Conservation (phyloP, 169 alveolate species). For the Plasmodium fragile region DNA sequence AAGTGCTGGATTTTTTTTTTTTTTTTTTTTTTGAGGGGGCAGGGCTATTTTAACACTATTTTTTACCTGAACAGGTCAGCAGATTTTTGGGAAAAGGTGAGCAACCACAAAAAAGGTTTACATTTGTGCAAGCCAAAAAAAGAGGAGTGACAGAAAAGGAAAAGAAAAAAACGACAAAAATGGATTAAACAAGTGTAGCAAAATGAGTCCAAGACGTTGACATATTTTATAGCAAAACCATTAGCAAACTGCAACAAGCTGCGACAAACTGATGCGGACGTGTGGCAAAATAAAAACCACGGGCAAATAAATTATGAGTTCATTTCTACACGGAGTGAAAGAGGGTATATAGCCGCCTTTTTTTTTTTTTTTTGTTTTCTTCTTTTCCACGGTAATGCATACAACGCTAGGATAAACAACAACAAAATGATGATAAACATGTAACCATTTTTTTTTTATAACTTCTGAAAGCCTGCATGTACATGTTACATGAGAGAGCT, state of each 20-base stretch:
- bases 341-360: neutral
- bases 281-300: neutral
- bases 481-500: neutral
- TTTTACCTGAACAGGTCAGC: neutral
- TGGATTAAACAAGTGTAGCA: neutral
- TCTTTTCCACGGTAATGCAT: neutral
- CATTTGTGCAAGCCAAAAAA: neutral
- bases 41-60: neutral
- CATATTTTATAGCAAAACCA: neutral
- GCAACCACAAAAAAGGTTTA: neutral
- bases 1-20: neutral
- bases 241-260: neutral
- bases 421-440: neutral
- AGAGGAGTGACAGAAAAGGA: neutral
- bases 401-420: neutral
- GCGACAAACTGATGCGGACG: neutral
- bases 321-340: neutral
- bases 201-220: neutral
- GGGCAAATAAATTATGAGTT: neutral
- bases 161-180: neutral
- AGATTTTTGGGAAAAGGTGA: neutral
- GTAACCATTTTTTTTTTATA: neutral
- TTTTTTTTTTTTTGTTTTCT: no score
- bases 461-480: neutral
- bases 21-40: no score